Evolutionary conservation across 2,329 filamentous ascomycete species (phyloP).

Genomic region (Capronia epimyces): DNA sequence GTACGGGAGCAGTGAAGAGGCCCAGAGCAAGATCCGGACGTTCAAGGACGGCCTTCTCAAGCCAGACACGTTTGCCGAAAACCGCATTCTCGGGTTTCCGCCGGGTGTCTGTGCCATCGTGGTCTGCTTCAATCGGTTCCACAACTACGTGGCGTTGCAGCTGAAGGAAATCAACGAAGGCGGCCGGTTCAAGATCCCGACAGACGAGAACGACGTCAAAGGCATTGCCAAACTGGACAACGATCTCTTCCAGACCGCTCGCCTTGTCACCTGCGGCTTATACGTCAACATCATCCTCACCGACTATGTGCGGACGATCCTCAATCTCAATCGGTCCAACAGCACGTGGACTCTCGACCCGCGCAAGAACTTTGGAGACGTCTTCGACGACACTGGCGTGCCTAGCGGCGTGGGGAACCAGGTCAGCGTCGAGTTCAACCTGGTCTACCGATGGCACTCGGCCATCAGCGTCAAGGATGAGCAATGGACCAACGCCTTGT

Average conservation of each 20-base stretch:
- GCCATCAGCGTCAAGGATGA: conserved; percentile 71
- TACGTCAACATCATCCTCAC: conserved; percentile 31
- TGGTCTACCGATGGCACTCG: conserved; percentile 84
- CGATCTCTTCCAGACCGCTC: conserved; percentile 53
- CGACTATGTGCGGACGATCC: conserved; percentile 31
- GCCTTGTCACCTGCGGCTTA: conserved; percentile 36
- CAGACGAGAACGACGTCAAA: conserved; percentile 30
- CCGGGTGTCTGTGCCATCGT: conserved; percentile 58
- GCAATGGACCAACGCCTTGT: conserved; percentile 70
- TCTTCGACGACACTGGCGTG: conserved; percentile 45
- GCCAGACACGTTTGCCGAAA: conserved; percentile 61
- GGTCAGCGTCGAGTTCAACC: conserved; percentile 82
- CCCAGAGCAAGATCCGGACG: conserved; percentile 57
- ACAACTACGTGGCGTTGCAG: conserved; percentile 60
- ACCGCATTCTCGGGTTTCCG: conserved; percentile 57
- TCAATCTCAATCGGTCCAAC: conserved; percentile 29
- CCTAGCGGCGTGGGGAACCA: conserved; percentile 72
- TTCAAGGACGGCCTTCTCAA: conserved; percentile 59
- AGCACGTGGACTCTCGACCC: conserved; percentile 31
- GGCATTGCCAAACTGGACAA: conserved; percentile 46
- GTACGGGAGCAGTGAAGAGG: conserved; percentile 58
- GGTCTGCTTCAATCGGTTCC: conserved; percentile 60
- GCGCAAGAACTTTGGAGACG: conserved; percentile 23
- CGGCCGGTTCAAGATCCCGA: conserved; percentile 43
- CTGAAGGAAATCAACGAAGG: conserved; percentile 60